These are phyloP conservation scores for Fibroporia radiculosa DNA, from an alignment of 768 basidiomycete species.

Conservation along the genomic window DNA sequence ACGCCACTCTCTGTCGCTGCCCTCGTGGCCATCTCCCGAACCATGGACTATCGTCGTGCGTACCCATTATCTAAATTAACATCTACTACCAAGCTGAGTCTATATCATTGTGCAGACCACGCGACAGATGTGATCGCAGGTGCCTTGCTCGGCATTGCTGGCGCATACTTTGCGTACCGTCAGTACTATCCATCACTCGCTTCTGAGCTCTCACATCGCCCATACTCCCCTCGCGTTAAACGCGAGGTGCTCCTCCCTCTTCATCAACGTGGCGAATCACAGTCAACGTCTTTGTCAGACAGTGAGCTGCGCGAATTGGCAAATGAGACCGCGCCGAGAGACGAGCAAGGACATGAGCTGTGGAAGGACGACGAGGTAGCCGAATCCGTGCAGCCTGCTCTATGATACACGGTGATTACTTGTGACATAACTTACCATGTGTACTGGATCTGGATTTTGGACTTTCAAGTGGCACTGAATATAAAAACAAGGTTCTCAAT, in stretches of 20 bases:
- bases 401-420: too few relatives aligned
- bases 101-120: conserved; percentile 49
- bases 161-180: conserved; percentile 72
- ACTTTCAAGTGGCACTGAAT: too few relatives aligned
- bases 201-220: conserved; percentile 56
- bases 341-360: conserved; percentile 1
- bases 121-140: conserved; percentile 90
- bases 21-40: conserved; percentile 76
- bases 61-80: conserved; percentile 10
- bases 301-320: not conserved
- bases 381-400: too few relatives aligned
- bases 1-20: conserved; percentile 72
- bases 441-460: too few relatives aligned
- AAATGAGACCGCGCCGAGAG: conserved; percentile 1
- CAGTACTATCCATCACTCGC: conserved; percentile 78
- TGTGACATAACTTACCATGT: too few relatives aligned
- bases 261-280: not conserved
- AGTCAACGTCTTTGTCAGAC: not conserved
- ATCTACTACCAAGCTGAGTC: conserved; percentile 11
- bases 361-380: conserved; percentile 1
- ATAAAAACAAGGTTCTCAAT: too few relatives aligned
- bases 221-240: conserved; percentile 60
- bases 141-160: conserved; percentile 58
- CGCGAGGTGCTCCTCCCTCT: conserved; percentile 28
- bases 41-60: conserved; percentile 87